A percentile compares a stretch with the other conserved stretches of the same genome.
phyloP scores from a whole-genome alignment of 306 rosid species.

The Prinsepia uniflora region DNA sequence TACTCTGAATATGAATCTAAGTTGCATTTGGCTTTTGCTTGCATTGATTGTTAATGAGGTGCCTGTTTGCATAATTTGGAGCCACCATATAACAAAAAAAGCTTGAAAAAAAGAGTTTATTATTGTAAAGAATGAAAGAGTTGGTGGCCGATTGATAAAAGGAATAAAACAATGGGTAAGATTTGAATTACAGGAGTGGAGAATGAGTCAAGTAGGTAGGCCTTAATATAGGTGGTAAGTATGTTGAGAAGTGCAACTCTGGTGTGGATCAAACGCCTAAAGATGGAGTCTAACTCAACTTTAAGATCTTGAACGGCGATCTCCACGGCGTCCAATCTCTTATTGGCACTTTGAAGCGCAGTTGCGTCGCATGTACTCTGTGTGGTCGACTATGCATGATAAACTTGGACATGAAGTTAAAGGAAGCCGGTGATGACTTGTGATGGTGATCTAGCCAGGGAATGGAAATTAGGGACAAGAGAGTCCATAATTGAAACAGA shows the following conservation, averaged over 20 bases:
- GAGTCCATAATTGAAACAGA: slow-evolving; percentile 47
- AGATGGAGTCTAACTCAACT: slow-evolving; percentile 50
- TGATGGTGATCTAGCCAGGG: slow-evolving; percentile 45
- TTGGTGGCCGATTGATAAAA: neutral
- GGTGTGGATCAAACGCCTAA: slow-evolving; percentile 62
- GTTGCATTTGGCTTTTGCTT: neutral
- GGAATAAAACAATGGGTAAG: neutral
- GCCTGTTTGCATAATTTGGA: too few relatives aligned
- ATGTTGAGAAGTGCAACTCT: slow-evolving; percentile 60
- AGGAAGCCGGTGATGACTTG: slow-evolving; percentile 7
- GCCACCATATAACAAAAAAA: too few relatives aligned
- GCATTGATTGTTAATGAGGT: neutral
- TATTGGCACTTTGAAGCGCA: slow-evolving; percentile 50
- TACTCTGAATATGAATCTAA: neutral
- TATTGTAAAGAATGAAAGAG: neutral
- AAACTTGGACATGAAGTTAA: slow-evolving; percentile 29
- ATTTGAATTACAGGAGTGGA: neutral
- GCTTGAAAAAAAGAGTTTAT: neutral
- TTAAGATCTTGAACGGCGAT: slow-evolving; percentile 53
- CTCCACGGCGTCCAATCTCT: slow-evolving; percentile 48
- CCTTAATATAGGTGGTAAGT: slow-evolving; percentile 26
- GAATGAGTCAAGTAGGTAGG: neutral
- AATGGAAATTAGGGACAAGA: slow-evolving; percentile 43
- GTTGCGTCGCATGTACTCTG: slow-evolving; percentile 31
- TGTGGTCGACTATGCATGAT: slow-evolving; percentile 3